Percentiles rank a stretch among this genome's conserved stretches.
These are phyloP conservation scores for Epichloe glyceriae DNA, from an alignment of 2,329 filamentous ascomycete genomes.

Conservation along the genomic window DNA sequence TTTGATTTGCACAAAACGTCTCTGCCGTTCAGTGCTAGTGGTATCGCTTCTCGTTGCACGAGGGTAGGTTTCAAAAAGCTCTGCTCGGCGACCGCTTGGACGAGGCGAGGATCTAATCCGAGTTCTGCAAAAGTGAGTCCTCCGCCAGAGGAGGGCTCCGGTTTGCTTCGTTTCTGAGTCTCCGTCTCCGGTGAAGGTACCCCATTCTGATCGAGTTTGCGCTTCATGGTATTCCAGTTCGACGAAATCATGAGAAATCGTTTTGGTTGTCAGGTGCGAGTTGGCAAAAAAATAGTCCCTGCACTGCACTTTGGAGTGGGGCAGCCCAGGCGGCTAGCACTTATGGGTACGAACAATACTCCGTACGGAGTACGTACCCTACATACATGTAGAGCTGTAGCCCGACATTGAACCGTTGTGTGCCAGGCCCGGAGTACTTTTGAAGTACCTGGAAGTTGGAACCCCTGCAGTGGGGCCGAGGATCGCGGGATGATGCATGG, in stretches of 20 bases:
- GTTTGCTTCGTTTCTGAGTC: constrained; percentile 10
- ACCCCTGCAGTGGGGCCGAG: constrained; percentile 1
- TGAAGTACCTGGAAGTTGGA: background rate
- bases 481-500: constrained; percentile 4
- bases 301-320: background rate
- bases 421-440: too few species aligned
- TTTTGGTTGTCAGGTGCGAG: background rate
- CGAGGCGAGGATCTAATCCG: constrained; percentile 68
- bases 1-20: constrained; percentile 88
- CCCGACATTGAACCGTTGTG: background rate
- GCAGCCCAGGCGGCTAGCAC: background rate
- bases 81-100: constrained; percentile 76
- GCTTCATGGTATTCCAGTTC: constrained; percentile 33
- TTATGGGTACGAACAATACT: too few species aligned
- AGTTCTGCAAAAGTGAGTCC: constrained; percentile 58
- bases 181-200: constrained; percentile 26
- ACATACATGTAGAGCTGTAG: background rate
- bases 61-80: constrained; percentile 78
- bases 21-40: constrained; percentile 71
- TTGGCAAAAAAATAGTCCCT: background rate
- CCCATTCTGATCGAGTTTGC: constrained; percentile 46
- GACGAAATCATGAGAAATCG: background rate
- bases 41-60: constrained; percentile 79
- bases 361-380: background rate
- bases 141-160: constrained; percentile 20